These are phyloP conservation scores for Mycena pura DNA, from an alignment of 768 basidiomycete genomes.

Conservation along the genomic window DNA sequence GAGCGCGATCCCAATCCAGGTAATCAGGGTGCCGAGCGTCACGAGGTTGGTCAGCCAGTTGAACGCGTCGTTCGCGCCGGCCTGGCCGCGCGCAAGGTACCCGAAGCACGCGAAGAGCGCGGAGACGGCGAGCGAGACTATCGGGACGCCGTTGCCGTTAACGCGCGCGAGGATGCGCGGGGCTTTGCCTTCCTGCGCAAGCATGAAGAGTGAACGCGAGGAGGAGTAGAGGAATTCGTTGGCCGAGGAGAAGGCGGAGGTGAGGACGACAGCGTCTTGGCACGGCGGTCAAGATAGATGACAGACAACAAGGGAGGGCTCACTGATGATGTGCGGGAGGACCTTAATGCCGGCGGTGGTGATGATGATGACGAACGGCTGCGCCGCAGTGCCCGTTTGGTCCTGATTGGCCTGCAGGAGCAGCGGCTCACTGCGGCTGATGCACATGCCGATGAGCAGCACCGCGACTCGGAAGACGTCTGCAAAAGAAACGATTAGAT, in stretches of 20 bases:
- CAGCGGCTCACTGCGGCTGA: slow-evolving; percentile 36
- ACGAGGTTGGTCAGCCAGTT: slow-evolving; percentile 50
- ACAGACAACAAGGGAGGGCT: not conserved
- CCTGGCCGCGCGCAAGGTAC: slow-evolving; percentile 46
- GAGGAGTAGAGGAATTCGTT: slow-evolving; percentile 59
- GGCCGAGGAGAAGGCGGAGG: slow-evolving; percentile 65
- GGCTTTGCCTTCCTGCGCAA: slow-evolving; percentile 59
- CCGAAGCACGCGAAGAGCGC: slow-evolving; percentile 42
- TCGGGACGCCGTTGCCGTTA: slow-evolving; percentile 41
- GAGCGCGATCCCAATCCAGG: slow-evolving; percentile 51
- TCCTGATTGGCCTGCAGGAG: slow-evolving; percentile 21
- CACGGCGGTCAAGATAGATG: not conserved
- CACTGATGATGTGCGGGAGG: slow-evolving; percentile 48
- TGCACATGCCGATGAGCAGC: slow-evolving; percentile 51
- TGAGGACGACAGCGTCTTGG: slow-evolving; percentile 46
- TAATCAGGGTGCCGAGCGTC: slow-evolving; percentile 37
- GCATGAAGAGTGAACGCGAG: slow-evolving; percentile 56
- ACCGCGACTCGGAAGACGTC: slow-evolving; percentile 44
- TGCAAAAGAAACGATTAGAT: slow-evolving; percentile 11
- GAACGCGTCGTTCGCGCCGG: slow-evolving; percentile 47
- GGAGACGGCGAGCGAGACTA: slow-evolving; percentile 44
- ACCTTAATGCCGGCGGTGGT: slow-evolving; percentile 53
- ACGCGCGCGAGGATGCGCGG: slow-evolving; percentile 55
- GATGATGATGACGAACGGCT: slow-evolving; percentile 52
- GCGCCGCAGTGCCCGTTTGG: slow-evolving; percentile 35